Evolutionary conservation across 2,329 filamentous ascomycete species (phyloP).

Genomic region (Diaporthe humulicola): DNA sequence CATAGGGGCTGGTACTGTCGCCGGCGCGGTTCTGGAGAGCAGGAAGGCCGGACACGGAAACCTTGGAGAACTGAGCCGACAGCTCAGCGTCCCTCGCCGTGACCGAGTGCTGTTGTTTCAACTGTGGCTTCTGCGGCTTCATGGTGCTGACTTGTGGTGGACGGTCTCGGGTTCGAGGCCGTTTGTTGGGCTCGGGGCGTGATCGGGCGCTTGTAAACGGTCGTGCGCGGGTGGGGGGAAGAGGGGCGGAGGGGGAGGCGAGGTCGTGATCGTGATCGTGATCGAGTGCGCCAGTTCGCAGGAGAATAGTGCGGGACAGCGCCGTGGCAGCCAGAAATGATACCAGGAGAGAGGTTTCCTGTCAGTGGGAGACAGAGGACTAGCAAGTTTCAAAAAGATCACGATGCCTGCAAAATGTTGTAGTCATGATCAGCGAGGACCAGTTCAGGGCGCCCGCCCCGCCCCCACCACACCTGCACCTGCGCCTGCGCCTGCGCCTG

Average conservation of each 20-base stretch:
- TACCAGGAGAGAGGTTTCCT: background rate
- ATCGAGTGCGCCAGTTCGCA: background rate
- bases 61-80: conserved; percentile 38
- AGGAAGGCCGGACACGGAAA: conserved; percentile 36
- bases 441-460: background rate
- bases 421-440: conserved; percentile 1
- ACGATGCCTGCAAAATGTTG: conserved; percentile 23
- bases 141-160: conserved; percentile 45
- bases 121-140: conserved; percentile 50
- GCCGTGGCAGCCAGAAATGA: background rate
- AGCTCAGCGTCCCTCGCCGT: conserved; percentile 37
- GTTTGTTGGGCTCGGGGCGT: background rate
- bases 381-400: conserved; percentile 2
- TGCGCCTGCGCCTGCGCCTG: background rate
- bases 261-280: too few species aligned
- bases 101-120: conserved; percentile 43
- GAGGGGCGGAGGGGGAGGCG: background rate
- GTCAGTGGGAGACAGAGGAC: background rate
- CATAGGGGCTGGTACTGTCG: conserved; percentile 65
- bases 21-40: conserved; percentile 54
- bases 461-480: conserved; percentile 15
- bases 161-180: background rate
- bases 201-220: conserved; percentile 5
- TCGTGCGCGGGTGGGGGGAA: background rate
- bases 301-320: background rate